Evolutionary conservation across 495 filamentous ascomycete genomes (phyloP), one percentile per base, ranked within the genome.

Genomic region (Emericellopsis terricola): DNA sequence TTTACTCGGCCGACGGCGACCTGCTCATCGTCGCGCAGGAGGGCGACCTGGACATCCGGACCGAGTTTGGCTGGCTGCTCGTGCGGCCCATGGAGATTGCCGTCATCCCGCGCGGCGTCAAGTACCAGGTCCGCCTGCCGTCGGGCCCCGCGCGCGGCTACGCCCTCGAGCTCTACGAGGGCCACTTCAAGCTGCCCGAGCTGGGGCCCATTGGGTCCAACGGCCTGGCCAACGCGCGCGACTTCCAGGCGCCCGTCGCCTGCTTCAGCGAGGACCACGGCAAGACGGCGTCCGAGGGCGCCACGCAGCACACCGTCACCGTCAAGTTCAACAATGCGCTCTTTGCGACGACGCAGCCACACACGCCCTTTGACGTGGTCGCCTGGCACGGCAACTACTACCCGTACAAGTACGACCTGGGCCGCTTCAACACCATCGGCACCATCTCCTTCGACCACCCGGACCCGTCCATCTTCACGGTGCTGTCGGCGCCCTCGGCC

Each of bases 1-100:
- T 87, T 50, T 92, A 87, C 55, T 83, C 76, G n/a, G 76, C 82
- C 0, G 85, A 94, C 46, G 85, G 85, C 0, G 85, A 94, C 53
- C 73, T 91, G 46, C 55, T 94, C 27, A 76, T 94, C 41, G 84
- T 92, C 8, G 66, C 73, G 0, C 83, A 92, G 49, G 75, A 86
- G 43, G 85, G 85, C 11, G 71, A 72, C 20, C 63, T 94, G 31
- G 78, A 92, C 45, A 81, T 94, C 36, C 76, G 78, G 44, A 86
- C 85, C 0, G 85, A 94, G 54, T 55, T 91, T 19, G 85, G 85
- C 8, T 69, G 70, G 40, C 56, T 94, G 14, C 57, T 89, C n/a
- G 69, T 94, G 8, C 69, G 84, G 13, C 83, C 85, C 0, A 82
- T 84, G 55, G 85, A 94, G 55, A 89, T 94, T 34, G 75, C 71